A percentile compares a stretch with the other conserved stretches of the same genome.
phyloP scores from a whole-genome alignment of 164 flowering plant species.

The Vitis cinerea region DNA sequence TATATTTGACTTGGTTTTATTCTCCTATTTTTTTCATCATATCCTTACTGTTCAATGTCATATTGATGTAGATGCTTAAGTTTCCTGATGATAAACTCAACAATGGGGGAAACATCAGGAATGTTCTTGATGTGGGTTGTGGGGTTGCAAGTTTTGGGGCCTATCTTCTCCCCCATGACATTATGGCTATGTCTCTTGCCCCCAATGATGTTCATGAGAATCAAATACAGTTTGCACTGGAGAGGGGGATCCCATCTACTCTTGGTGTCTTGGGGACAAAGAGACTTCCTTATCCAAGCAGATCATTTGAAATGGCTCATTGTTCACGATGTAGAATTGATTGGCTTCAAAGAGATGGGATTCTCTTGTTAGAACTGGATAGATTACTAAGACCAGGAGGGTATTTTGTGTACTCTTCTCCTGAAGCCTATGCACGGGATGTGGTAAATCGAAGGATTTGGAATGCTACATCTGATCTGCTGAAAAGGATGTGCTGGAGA shows the following conservation, averaged over 20 bases:
- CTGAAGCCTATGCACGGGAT: slow-evolving; percentile 83
- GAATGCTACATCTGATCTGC: slow-evolving; percentile 61
- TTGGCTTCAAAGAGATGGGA: slow-evolving; percentile 85
- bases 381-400: slow-evolving; percentile 82
- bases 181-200: slow-evolving; percentile 75
- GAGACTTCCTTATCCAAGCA: slow-evolving; percentile 80
- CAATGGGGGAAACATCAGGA: slow-evolving; percentile 69
- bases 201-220: slow-evolving; percentile 84
- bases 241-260: slow-evolving; percentile 75
- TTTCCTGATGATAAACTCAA: slow-evolving; percentile 65
- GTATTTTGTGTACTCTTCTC: slow-evolving; percentile 81
- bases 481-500: slow-evolving; percentile 83
- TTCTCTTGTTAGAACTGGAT: slow-evolving; percentile 70
- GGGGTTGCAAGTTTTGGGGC: slow-evolving; percentile 93
- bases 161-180: slow-evolving; percentile 57
- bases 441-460: slow-evolving; percentile 59
- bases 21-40: not conserved
- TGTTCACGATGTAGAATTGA: slow-evolving; percentile 83
- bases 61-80: slow-evolving; percentile 66
- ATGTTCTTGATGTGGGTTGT: slow-evolving; percentile 80
- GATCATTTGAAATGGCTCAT: slow-evolving; percentile 78
- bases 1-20: not conserved
- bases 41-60: not conserved
- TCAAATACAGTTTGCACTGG: slow-evolving; percentile 80
- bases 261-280: slow-evolving; percentile 76